Evolutionary conservation across 345 rosid genomes (phyloP).

Genomic region (Eucalyptus cladocalyx): DNA sequence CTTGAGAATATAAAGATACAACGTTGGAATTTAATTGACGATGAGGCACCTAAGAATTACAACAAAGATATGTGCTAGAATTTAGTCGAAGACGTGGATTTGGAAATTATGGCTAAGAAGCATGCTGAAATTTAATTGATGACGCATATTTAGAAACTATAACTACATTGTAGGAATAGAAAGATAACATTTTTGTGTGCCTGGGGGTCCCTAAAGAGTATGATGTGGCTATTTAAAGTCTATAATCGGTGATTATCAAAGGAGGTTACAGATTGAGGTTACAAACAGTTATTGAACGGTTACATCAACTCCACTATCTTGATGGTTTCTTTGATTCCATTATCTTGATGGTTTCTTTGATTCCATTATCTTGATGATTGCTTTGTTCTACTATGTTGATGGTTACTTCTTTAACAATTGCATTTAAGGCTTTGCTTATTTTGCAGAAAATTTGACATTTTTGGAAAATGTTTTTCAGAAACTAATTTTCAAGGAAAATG

Average conservation of each 20-base stretch:
- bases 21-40: too few relatives aligned
- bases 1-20: not conserved
- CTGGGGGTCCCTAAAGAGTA: not conserved
- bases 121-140: not conserved
- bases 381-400: not conserved
- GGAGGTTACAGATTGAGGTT: not conserved
- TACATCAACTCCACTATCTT: not conserved
- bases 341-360: too few relatives aligned
- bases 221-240: not conserved
- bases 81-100: not conserved
- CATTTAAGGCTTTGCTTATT: not conserved
- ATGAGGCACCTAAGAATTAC: not conserved
- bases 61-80: too few relatives aligned
- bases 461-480: not conserved
- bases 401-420: not conserved
- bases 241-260: accelerated
- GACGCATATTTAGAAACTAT: not conserved
- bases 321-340: too few relatives aligned
- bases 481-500: not conserved
- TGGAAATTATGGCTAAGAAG: not conserved
- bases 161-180: not conserved
- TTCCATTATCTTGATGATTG: not conserved
- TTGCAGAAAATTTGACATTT: not conserved
- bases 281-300: not conserved
- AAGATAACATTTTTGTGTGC: not conserved